phyloP scores from a whole-genome alignment of 345 rosid genomes.

The Sonneratia caseolaris region DNA sequence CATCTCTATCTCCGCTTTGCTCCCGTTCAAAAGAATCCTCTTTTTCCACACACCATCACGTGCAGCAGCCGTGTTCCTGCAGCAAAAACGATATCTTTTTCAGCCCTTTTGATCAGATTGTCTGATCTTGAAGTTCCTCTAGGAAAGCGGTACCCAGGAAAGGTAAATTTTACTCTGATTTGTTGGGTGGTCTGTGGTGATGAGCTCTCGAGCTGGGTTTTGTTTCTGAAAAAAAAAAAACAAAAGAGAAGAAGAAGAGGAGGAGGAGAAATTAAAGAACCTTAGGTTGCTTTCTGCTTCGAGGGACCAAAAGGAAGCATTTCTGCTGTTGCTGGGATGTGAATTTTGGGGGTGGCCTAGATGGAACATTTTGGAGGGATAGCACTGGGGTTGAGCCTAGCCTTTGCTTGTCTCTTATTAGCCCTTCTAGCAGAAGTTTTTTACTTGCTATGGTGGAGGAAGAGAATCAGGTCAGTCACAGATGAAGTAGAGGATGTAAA shows the following conservation, averaged over 20 bases:
- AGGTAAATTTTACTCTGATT: background rate
- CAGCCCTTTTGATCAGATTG: background rate
- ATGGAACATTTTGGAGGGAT: constrained; percentile 56
- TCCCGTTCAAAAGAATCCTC: too few species aligned
- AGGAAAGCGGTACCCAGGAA: background rate
- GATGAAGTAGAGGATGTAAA: constrained; percentile 28
- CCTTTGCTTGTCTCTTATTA: constrained; percentile 59
- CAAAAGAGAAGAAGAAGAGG: too few species aligned
- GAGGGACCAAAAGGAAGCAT: background rate
- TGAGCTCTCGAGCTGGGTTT: background rate
- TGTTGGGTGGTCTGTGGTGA: background rate
- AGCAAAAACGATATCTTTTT: background rate
- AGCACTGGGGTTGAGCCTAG: constrained; percentile 56
- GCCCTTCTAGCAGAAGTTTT: constrained; percentile 69
- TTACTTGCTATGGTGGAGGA: constrained; percentile 79
- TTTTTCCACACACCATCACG: too few species aligned
- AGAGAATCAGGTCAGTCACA: constrained; percentile 19
- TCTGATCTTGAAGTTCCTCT: background rate
- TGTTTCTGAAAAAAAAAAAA: background rate
- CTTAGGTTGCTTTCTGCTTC: background rate
- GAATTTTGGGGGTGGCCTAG: background rate
- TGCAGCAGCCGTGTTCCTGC: too few species aligned
- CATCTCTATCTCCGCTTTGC: too few species aligned
- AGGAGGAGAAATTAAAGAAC: background rate
- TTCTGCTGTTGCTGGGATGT: background rate